Base-by-base conservation (phyloP, 75 land plant genomes). In the Cunninghamia lanceolata region DNA sequence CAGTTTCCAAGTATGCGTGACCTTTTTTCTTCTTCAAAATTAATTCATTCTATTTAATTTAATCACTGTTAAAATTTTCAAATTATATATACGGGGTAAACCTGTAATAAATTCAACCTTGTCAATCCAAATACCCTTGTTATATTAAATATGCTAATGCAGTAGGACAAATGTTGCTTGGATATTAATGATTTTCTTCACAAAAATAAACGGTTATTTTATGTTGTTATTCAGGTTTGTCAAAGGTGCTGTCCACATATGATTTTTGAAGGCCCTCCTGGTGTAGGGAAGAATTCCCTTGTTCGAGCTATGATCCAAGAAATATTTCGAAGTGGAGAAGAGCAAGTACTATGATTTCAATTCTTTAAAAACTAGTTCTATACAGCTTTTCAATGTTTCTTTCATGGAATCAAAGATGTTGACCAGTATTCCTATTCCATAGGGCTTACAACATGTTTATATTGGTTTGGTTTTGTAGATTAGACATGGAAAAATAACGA, bases 211-310 rank as follows among this genome's bases (percentile, higher is more conserved):
- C 2, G 15, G 2, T 11, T 50, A 13, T 50, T 50, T 50, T 50
- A 50, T 50, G 30, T 21, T 17, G 30, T 85, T 36, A 46, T 53
- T 86, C 39, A 89, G 90, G 85, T 75, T 4, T 40, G 30, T 19
- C 11, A 71, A 7, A 39, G 45, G 47, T 43, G 85, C 30, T 87
- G 86, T 63, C 46, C 82, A 15, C 88, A 91, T 86, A 59, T 86
- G 32, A 91, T 91, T 84, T 91, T 91, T 87, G 89, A 91, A 86
- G 92, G 92, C 53, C 78, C 83, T 28, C 87, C 92, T 5, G 92
- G 92, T 30, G 92, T 89, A 34, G 92, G 92, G 32, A 91, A 91
- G 85, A 89, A 52, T 68, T 89, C 92, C 77, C 89, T 91, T 90
- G 85, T 89, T 17, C 66, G 79, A 46, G 92, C 92, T 76, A 84